These are phyloP conservation scores for Chaetothyriales sp. DNA, from an alignment of 2,329 filamentous ascomycete species.

Conservation along the genomic window DNA sequence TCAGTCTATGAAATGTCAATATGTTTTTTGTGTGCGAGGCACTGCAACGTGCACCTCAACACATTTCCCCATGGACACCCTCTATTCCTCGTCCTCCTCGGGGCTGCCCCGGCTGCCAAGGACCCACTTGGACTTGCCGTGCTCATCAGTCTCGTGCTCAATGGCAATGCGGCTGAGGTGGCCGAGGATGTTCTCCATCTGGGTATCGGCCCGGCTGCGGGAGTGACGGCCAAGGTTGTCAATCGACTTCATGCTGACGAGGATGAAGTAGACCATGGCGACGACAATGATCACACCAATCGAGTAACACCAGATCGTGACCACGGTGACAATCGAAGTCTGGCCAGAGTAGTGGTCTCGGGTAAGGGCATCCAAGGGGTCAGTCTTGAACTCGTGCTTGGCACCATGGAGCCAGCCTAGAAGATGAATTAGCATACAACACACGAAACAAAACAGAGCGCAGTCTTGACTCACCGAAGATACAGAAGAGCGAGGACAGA, in stretches of 20 bases:
- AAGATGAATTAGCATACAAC: neutral
- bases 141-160: conserved; percentile 34
- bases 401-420: conserved; percentile 48
- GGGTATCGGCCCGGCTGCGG: conserved; percentile 36
- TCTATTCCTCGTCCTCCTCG: conserved; percentile 29
- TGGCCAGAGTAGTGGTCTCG: conserved; percentile 17
- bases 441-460: neutral
- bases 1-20: neutral
- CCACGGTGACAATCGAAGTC: conserved; percentile 36
- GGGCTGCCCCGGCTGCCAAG: conserved; percentile 28
- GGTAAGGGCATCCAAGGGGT: conserved; percentile 10
- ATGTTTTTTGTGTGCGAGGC: neutral
- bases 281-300: conserved; percentile 39
- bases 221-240: conserved; percentile 38
- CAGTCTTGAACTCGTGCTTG: conserved; percentile 25
- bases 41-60: neutral
- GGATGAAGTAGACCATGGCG: conserved; percentile 36
- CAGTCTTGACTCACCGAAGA: conserved; percentile 37
- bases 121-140: conserved; percentile 31
- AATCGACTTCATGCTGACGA: conserved; percentile 31
- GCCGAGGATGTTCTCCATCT: conserved; percentile 39
- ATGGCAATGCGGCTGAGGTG: conserved; percentile 38
- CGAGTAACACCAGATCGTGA: conserved; percentile 39
- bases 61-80: neutral
- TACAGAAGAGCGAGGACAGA: conserved; percentile 55